Base-by-base conservation (phyloP, 805 yeast species). In the Schwanniomyces vanrijiae region DNA sequence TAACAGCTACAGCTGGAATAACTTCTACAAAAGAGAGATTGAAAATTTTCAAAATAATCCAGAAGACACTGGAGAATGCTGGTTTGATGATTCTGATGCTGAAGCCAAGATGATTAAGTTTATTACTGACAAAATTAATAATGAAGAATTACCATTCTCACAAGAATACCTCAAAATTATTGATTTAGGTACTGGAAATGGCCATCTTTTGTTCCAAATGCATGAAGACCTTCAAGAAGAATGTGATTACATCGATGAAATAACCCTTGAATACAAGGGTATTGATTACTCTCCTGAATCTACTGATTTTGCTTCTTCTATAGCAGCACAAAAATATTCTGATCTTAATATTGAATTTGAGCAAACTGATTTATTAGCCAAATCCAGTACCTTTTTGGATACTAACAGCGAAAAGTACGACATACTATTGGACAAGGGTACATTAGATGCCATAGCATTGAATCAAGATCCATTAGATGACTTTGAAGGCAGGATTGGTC, bases 31-130 rank as follows among this genome's bases (percentile, higher is more conserved):
- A 37, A 60, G 80, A 18, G 99, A 92, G 60, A 78, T 81, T 51
- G 56, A 63, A 22, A 92, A 92, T 66, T 92, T 88, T 58, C 65
- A 73, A 34, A 80, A 80, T 24, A 88, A 92, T 61, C 82, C 86
- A 14, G 77, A 85, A 16, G 97, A 94, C 62, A 84, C 90, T 0
- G 99, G 99, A 1, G 98, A 94, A 65, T 81, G 91, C 64, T 94
- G 99, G 99, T 94, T 94, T 65, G 83, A 87, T 54, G 99, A 94
- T 59, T 85, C 88, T n/a, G 90, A 86, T 58, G 98, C 99, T 0
- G 98, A 92, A 60, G 76, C 75, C 49, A 86, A 83, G 60, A 86
- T 94, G 82, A 76, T 87, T n/a, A 81, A 81, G 42, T 91, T 86
- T 57, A 62, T 92, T 5, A 67, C 75, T 14, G 81, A 81, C 3